Conservation (phyloP, 148 eudicot genomes). For the Tetragonia tetragonoides region DNA sequence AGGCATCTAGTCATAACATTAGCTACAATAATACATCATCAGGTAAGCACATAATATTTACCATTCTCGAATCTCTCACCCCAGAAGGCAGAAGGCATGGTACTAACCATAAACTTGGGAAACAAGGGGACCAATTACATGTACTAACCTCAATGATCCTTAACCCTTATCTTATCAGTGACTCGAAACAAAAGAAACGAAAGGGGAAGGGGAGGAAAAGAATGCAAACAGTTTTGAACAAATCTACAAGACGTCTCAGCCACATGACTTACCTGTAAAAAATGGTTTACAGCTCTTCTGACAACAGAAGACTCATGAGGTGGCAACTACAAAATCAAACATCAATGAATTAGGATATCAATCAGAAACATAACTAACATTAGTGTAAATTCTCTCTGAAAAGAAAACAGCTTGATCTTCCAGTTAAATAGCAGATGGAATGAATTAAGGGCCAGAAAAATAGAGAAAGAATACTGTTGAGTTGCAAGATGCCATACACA, state of each 20-base stretch:
- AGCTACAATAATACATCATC: not conserved
- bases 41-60: not conserved
- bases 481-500: not conserved
- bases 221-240: not conserved
- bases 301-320: conserved; percentile 90
- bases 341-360: not conserved
- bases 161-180: not conserved
- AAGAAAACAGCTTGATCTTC: not conserved
- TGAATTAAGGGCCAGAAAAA: not conserved
- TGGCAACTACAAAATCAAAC: conserved; percentile 59
- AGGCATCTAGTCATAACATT: not conserved
- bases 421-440: not conserved
- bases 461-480: not conserved
- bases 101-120: not conserved
- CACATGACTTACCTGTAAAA: conserved; percentile 59
- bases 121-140: conserved; percentile 2
- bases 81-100: not conserved
- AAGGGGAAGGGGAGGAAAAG: not conserved
- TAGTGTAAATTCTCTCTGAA: not conserved
- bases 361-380: not conserved
- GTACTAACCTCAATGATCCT: not conserved
- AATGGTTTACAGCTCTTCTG: conserved; percentile 87
- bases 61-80: not conserved
- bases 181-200: not conserved
- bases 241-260: not conserved